A percentile compares a stretch with the other conserved stretches of the same genome.
Conservation (phyloP, 768 basidiomycete species). For the Calocybe cyanea region DNA sequence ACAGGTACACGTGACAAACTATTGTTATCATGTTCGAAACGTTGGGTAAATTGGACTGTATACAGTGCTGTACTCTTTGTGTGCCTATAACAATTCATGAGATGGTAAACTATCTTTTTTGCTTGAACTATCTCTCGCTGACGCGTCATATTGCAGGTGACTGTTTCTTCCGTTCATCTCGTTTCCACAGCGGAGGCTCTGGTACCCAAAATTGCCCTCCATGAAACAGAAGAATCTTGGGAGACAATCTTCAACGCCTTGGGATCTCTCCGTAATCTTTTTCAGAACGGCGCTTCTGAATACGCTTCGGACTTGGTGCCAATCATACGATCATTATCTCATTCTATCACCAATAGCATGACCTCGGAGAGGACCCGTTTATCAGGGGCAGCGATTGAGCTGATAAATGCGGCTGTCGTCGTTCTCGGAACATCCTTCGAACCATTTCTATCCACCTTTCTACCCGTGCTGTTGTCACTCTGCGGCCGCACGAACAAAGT, state of each 20-base stretch:
- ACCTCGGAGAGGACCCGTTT: slow-evolving; percentile 18
- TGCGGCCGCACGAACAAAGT: slow-evolving; percentile 80
- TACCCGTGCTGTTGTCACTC: slow-evolving; percentile 64
- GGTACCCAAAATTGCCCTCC: slow-evolving; percentile 7
- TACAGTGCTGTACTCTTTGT: too few relatives aligned
- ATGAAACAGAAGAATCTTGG: slow-evolving; percentile 20
- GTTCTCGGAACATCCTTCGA: slow-evolving; percentile 63
- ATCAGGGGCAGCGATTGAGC: slow-evolving; percentile 12
- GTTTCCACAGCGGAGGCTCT: slow-evolving; percentile 9
- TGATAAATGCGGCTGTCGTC: slow-evolving; percentile 42
- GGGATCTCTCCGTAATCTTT: slow-evolving; percentile 7
- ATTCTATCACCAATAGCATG: slow-evolving; percentile 15
- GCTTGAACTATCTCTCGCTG: too few relatives aligned
- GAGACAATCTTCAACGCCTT: slow-evolving; percentile 13
- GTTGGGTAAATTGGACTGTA: too few relatives aligned
- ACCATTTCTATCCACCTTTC: slow-evolving; percentile 57
- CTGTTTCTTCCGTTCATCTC: slow-evolving; percentile 1
- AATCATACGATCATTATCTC: slow-evolving; percentile 14
- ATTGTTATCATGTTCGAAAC: too few relatives aligned
- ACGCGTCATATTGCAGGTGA: too few relatives aligned
- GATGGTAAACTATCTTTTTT: too few relatives aligned
- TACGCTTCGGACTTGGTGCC: slow-evolving; percentile 14
- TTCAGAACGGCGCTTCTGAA: slow-evolving; percentile 16
- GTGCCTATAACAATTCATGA: too few relatives aligned
- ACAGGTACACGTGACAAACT: too few relatives aligned